These are phyloP conservation scores for Ceratobasidium papillatum DNA, from an alignment of 1,284 basidiomycete genomes.

Conservation along the genomic window DNA sequence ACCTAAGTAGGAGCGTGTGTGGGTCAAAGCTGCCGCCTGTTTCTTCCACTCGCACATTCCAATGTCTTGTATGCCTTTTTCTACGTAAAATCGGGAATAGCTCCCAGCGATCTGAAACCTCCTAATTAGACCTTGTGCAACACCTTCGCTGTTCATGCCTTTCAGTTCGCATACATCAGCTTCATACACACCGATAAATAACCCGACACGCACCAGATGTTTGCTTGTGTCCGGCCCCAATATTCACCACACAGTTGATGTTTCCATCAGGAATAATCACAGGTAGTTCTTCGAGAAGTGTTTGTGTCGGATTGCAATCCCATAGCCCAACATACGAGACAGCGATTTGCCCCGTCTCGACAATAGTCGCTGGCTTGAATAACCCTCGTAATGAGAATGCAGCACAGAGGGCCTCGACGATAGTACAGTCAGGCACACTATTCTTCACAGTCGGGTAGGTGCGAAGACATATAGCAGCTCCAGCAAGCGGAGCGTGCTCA, in stretches of 20 bases:
- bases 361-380: constrained; percentile 10
- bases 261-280: background rate
- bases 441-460: background rate
- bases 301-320: constrained; percentile 4
- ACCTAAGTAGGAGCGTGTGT: background rate
- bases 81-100: constrained; percentile 12
- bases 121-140: background rate
- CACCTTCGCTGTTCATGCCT: background rate
- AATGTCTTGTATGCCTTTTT: background rate
- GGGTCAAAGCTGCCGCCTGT: background rate
- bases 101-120: background rate
- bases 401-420: constrained; percentile 11
- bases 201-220: background rate
- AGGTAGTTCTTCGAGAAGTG: background rate
- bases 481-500: background rate
- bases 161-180: background rate
- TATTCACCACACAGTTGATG: background rate
- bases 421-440: constrained; percentile 8
- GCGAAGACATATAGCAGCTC: background rate
- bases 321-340: constrained; percentile 5
- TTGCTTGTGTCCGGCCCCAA: background rate
- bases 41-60: background rate
- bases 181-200: no score
- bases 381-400: background rate
- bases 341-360: background rate